phyloP scores from a whole-genome alignment of 2,329 filamentous ascomycete genomes.

The Daldinia eschscholtzii region DNA sequence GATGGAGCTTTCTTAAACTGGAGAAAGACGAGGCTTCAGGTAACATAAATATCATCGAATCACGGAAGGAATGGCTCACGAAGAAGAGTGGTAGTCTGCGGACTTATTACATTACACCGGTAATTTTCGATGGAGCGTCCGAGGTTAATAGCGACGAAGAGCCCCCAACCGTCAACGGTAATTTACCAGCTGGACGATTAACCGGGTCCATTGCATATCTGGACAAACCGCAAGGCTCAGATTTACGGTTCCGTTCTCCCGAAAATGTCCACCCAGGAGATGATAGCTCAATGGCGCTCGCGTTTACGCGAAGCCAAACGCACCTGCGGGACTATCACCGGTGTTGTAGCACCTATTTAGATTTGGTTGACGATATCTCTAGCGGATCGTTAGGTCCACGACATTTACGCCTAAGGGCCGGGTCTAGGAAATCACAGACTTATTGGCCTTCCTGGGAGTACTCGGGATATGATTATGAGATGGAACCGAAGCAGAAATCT shows the following conservation, averaged over 20 bases:
- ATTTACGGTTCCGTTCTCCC: conserved; percentile 51
- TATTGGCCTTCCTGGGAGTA: background rate
- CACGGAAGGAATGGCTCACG: conserved; percentile 74
- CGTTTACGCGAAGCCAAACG: conserved; percentile 66
- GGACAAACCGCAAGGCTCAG: conserved; percentile 56
- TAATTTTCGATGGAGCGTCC: conserved; percentile 57
- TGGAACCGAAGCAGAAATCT: background rate
- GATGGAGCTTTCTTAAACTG: conserved; percentile 77
- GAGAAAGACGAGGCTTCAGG: conserved; percentile 71
- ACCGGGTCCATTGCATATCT: conserved; percentile 31
- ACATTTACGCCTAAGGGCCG: conserved; percentile 63
- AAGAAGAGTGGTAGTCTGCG: conserved; percentile 68
- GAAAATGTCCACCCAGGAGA: conserved; percentile 64
- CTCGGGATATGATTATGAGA: background rate
- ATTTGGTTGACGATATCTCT: conserved; percentile 67
- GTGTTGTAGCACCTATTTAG: conserved; percentile 67
- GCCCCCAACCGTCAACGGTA: conserved; percentile 25
- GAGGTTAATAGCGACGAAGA: conserved; percentile 16
- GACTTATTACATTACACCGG: conserved; percentile 73
- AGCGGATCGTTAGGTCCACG: conserved; percentile 52
- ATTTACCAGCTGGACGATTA: conserved; percentile 4
- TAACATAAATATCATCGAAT: conserved; percentile 72
- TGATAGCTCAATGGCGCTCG: conserved; percentile 55
- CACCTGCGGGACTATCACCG: conserved; percentile 68
- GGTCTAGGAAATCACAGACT: conserved; percentile 57